Conservation (phyloP, 257 asterid species). For the Plantago major region DNA sequence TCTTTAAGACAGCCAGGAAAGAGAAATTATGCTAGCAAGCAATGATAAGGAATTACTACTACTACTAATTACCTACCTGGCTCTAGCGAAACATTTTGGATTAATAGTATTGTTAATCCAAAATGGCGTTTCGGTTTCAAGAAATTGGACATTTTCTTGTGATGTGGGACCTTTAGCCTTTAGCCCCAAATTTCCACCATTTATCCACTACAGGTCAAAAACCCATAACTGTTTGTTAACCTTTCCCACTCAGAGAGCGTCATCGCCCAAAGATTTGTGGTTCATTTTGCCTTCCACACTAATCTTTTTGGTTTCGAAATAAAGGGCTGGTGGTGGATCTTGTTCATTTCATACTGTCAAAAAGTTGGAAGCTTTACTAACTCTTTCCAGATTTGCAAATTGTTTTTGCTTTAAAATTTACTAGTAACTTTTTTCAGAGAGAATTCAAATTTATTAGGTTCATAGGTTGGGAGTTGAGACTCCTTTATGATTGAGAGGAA, state of each 20-base stretch:
- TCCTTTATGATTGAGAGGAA: too few species aligned
- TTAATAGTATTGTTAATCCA: conserved; percentile 12
- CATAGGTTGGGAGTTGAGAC: too few species aligned
- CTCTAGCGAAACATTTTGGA: conserved; percentile 23
- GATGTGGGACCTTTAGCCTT: conserved; percentile 32
- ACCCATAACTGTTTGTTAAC: conserved; percentile 28
- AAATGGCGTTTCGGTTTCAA: conserved; percentile 26
- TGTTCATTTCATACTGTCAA: too few species aligned
- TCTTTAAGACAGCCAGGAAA: background rate
- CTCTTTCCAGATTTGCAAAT: too few species aligned
- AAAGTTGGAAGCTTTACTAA: too few species aligned
- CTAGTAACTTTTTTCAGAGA: too few species aligned
- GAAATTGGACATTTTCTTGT: conserved; percentile 31
- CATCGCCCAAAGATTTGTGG: conserved; percentile 16
- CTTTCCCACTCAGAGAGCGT: conserved; percentile 34
- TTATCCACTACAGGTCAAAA: conserved; percentile 43
- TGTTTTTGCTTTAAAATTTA: too few species aligned
- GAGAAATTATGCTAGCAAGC: too few species aligned
- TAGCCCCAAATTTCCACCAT: conserved; percentile 29
- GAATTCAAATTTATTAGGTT: too few species aligned
- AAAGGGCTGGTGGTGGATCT: background rate
- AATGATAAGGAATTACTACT: background rate
- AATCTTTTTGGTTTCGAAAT: conserved; percentile 3
- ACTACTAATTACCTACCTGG: conserved; percentile 14
- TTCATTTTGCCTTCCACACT: conserved; percentile 21